Evolutionary conservation across 345 rosid species (phyloP), one percentile per base, ranked within the genome.

Genomic region (Limnanthes douglasii): DNA sequence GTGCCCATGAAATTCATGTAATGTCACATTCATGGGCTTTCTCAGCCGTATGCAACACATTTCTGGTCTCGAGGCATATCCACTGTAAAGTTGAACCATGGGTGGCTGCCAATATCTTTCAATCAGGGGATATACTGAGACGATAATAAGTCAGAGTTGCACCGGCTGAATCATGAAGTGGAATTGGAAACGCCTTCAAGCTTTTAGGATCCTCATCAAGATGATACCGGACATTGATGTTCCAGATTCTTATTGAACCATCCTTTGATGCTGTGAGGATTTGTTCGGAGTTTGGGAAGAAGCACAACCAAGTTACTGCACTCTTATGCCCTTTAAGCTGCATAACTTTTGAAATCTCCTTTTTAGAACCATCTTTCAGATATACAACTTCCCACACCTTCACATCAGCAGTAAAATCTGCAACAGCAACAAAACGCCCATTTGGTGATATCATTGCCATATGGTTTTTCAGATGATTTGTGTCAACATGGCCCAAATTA

Each of bases 241-340:
- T 90, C 98, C 98, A 90, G 50, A 72, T 57, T 67, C 88, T 68
- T 8, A 90, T 61, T 0, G 98, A 41, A 21, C 88, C 93, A 54
- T 90, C 98, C 72, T 90, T 90, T 18, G 96, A 90, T 43, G 94
- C 75, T 6, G 98, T 84, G 46, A 90, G 67, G 47, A 90, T 69
- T 68, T 69, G 65, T 65, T 84, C 98, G 0, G 98, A 84, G 78
- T 70, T 65, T 15, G 86, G 83, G 40, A 74, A 39, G 31, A 90
- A 90, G 73, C 93, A 80, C 41, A 90, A 59, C 82, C 96, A 84
- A 54, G 92, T 79, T 30, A 88, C 97, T 45, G 97, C 97, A 72
- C 97, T 88, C 95, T 78, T 86, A 62, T 88, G 88, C 48, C 94
- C 99, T 68, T 90, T 90, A 24, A 90, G 96, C 65, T 90, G 96